Base-by-base conservation (phyloP, 352 stramenopile genomes). In the Phytophthora cactorum region DNA sequence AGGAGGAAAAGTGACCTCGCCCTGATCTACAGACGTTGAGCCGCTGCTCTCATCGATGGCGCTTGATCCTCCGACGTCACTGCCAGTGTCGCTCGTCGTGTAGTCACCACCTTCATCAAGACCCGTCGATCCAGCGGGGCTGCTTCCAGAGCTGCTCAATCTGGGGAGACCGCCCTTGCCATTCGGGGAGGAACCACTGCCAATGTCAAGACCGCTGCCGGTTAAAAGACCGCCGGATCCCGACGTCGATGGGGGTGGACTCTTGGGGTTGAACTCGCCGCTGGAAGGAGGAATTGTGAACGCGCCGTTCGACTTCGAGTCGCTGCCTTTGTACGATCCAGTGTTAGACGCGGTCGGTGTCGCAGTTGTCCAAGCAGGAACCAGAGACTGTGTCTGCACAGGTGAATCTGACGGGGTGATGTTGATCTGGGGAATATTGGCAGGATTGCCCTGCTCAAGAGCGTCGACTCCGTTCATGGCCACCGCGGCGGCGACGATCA, bases 371-470 rank as follows among this genome's bases (percentile, higher is more conserved):
- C 10, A 43, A 5, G 36, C 36, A 43, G 36, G 36, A n/a, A 17
- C 36, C 11, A 43, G 36, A 9, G 36, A 7, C 36, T 43, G 36
- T n/a, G 36, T 17, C 45, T 72, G 58, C 31, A 63, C 53, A 41
- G 47, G 34, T 4, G 64, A 72, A 45, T 72, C 50, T 0, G 51
- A 52, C 4, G 64, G 58, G 5, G 64, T 50, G 5, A 59, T 51
- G 8, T 52, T 72, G n/a, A 52, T 72, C 36, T 43, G 36, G 36
- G 36, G 44, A 52, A 15, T 15, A 47, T 52, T 9, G 53, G 53
- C 14, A 59, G 34, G 59, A 31, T 73, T 58, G 49, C 66, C 66
- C 59, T 73, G 66, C 5, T 73, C 66, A 22, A 73, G 39, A 28
- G 58, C 59, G 32, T 34, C 43, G 27, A 47, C 59, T 28, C 59